Conservation (phyloP, 192 early-diverging fungal genomes). For the Coemansia sp. region DNA sequence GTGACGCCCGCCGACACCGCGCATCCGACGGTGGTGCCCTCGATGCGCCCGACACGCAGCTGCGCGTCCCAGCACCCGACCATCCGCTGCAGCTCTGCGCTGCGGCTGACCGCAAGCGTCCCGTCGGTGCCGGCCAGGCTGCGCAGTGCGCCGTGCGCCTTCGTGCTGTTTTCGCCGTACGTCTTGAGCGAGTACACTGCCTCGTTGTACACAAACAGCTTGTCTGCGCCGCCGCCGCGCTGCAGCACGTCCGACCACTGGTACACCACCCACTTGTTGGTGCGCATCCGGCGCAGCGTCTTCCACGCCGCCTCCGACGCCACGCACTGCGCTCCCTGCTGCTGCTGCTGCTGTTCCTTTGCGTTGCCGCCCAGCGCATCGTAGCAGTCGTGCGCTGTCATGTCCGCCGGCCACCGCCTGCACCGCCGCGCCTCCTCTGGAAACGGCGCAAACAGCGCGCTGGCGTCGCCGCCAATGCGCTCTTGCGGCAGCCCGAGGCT, state of each 20-base stretch:
- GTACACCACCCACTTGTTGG: constrained; percentile 60
- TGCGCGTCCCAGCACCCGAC: constrained; percentile 64
- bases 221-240: constrained; percentile 35
- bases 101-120: constrained; percentile 64
- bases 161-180: constrained; percentile 53
- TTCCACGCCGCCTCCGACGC: constrained; percentile 21
- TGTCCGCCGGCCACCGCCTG: constrained; percentile 25
- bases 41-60: constrained; percentile 70
- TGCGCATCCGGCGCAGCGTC: constrained; percentile 22
- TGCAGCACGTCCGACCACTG: constrained; percentile 63
- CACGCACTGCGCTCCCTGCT: constrained; percentile 2
- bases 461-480: constrained; percentile 58
- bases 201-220: constrained; percentile 69
- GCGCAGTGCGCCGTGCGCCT: constrained; percentile 33
- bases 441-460: constrained; percentile 44
- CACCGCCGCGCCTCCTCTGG: constrained; percentile 31
- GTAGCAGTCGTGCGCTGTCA: constrained; percentile 38
- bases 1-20: constrained; percentile 62
- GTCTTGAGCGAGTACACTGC: constrained; percentile 69
- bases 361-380: constrained; percentile 25
- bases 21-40: constrained; percentile 72
- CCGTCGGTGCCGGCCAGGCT: constrained; percentile 54
- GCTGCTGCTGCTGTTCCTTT: not conserved
- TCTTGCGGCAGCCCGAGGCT: constrained; percentile 10
- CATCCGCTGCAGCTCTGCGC: constrained; percentile 52